Base-by-base conservation (phyloP, 2,329 filamentous ascomycete species). In the Colletotrichum orbiculare region DNA sequence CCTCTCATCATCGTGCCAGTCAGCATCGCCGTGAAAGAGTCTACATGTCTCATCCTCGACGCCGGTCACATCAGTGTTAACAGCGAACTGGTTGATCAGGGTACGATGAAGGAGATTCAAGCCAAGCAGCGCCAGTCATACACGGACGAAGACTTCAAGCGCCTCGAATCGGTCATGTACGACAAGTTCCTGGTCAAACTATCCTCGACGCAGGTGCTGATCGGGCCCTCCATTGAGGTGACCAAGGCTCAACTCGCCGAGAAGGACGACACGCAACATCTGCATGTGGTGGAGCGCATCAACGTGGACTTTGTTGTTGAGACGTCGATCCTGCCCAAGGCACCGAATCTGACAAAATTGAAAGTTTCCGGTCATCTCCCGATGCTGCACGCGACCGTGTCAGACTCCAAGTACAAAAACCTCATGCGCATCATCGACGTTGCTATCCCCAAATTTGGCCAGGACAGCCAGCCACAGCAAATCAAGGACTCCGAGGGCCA, bases 231-330 rank as follows among this genome's bases (percentile, higher is more conserved):
- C 0, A 93, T 99, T 52, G 91, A 96, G 58, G 92, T 93, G 69
- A 96, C 96, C 0, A 96, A 95, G 74, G 85, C 89, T 5, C 93
- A 97, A 71, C 83, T 99, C 4, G 85, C 86, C 11, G 83, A 88
- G 35, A 86, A 87, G 67, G 87, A 90, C 34, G 87, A 91, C 7
- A 83, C 85, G 2, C 90, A 90, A 61, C 89, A 90, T 68, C 85
- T 96, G 69, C 95, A 98, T 74, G 89, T 99, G 59, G 93, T 99
- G 41, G 95, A 99, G 76, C 90, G 93, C 69, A 99, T 99, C 81
- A 99, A 97, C 70, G 92, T 99, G 71, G 93, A 98, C 75, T 98
- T 99, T 75, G 89, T 94, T 10, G 88, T 99, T n/a, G 94, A 97
- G 75, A 91, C 92, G 17, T 99, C 94, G 8, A 99, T 99, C 70